Base-by-base conservation (phyloP, 352 stramenopile genomes). In the Globisporangium nodosum region DNA sequence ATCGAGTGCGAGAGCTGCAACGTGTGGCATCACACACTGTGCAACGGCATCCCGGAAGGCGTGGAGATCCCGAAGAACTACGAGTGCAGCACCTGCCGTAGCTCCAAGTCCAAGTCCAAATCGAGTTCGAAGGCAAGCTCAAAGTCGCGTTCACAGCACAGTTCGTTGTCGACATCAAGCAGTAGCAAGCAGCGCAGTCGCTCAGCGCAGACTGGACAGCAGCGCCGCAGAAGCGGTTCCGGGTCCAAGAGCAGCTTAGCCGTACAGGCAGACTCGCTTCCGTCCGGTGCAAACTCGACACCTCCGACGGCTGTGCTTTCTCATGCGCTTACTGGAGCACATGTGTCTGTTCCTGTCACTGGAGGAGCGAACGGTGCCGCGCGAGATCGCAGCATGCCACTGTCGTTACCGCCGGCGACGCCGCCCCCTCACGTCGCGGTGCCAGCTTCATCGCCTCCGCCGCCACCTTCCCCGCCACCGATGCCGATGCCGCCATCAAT, bases 1-100 rank as follows among this genome's bases (percentile, higher is more conserved):
- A 70, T 92, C 12, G 72, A 90, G 43, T 49, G 43, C 43, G 43
- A 49, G 18, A 49, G 3, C 6, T 49, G 43, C 57, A 69, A 81
- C 46, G 85, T 70, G 6, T 94, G 85, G 85, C 76, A 90, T 51
- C 85, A 94, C 51, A 90, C 82, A 0, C 42, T 63, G 30, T 94
- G 85, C 51, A 78, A 74, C 3, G 69, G 72, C 0, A 78, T 92
- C n/a, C 65, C 67, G 2, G 74, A 87, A 49, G 70, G 61, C 0
- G 66, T 73, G 37, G 71, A 85, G 7, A 64, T 78, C 21, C 71
- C 80, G 9, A 65, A 81, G 21, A 40, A 74, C 45, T 94, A 88
- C 51, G 63, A 64, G 18, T 94, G 85, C 48, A 72, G 73, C 13
- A 56, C 65, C 13, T 94, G 85, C 49, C 57, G 31, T 11, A 37